phyloP scores from a whole-genome alignment of 805 yeast species.

The Candida taoyuanica region DNA sequence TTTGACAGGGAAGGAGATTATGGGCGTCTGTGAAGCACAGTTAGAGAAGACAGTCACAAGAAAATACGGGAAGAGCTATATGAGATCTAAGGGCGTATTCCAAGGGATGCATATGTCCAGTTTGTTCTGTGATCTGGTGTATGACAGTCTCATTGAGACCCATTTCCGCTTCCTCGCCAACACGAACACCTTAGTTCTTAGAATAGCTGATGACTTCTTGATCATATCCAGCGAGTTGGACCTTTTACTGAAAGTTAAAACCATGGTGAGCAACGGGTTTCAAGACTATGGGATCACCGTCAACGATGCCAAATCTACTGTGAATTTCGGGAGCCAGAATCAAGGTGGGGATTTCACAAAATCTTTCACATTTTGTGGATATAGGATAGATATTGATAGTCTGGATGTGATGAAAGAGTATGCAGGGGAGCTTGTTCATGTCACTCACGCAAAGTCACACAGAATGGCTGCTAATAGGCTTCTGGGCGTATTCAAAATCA shows the following conservation, averaged over 20 bases:
- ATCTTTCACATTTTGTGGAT: conserved; percentile 38
- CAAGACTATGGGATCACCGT: conserved; percentile 27
- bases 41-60: conserved; percentile 45
- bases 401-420: conserved; percentile 35
- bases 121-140: conserved; percentile 66
- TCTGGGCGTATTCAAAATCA: conserved; percentile 26
- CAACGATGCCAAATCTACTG: conserved; percentile 38
- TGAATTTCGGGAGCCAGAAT: conserved; percentile 21
- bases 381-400: conserved; percentile 30
- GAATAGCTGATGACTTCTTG: conserved; percentile 84
- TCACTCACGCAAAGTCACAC: conserved; percentile 12
- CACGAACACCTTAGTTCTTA: conserved; percentile 38
- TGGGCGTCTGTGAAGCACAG: conserved; percentile 46
- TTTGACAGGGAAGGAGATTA: conserved; percentile 40
- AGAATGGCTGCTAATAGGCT: conserved; percentile 9
- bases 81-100: conserved; percentile 66
- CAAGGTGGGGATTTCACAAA: background rate
- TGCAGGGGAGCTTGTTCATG: conserved; percentile 18
- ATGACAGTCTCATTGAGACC: conserved; percentile 51
- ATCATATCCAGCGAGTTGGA: conserved; percentile 47
- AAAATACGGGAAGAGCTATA: conserved; percentile 33
- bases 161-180: conserved; percentile 22
- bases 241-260: conserved; percentile 29
- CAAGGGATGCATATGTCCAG: conserved; percentile 84
- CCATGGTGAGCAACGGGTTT: conserved; percentile 33